Base-by-base conservation (phyloP, 177 flowering plant genomes). In the Telopea speciosissima region DNA sequence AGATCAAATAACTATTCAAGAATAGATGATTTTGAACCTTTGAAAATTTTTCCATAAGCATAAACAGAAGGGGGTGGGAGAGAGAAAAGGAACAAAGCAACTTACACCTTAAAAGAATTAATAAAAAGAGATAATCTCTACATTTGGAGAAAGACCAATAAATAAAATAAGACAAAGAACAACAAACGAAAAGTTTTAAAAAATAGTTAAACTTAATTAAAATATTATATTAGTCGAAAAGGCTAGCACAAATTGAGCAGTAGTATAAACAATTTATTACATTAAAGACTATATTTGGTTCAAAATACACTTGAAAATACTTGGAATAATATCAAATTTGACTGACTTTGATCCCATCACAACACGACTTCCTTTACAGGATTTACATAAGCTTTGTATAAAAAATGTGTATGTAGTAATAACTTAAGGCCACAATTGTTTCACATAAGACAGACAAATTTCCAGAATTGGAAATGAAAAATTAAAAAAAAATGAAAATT, bases 361-460 rank as follows among this genome's bases (percentile, higher is more conserved):
- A 23, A 92, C 91, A 36, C 87, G 81, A 8, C 73, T 80, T 24
- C 99, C 99, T 56, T 77, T 80, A 82, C 99, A 95, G 36, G 97
- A 77, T 75, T 85, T 91, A 88, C 99, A 95, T 56, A 79, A 75
- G 74, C 73, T 83, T 97, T 95, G 79, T 33, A 71, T 0, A 63
- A 24, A n/a, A 60, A 72, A n/a, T n/a, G n/a, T 6, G 64, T 40
- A 63, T 14, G 45, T 4, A 66, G 22, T n/a, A 67, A 17, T 49
- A 49, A 0, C 54, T 49, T 49, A 49, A 49, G 54, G 54, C 54
- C 54, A 49, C 54, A 12, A 8, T 49, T 49, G 14, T 49, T 49
- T 49, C 19, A 12, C 19, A 12, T 1, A 12, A 49, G 19, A 2
- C n/a, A n/a, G 17, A 2, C 54, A 49, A 49, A 49, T 49, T 49